Base-by-base conservation (phyloP, 192 early-diverging fungal species). In the Gonapodya sp. region DNA sequence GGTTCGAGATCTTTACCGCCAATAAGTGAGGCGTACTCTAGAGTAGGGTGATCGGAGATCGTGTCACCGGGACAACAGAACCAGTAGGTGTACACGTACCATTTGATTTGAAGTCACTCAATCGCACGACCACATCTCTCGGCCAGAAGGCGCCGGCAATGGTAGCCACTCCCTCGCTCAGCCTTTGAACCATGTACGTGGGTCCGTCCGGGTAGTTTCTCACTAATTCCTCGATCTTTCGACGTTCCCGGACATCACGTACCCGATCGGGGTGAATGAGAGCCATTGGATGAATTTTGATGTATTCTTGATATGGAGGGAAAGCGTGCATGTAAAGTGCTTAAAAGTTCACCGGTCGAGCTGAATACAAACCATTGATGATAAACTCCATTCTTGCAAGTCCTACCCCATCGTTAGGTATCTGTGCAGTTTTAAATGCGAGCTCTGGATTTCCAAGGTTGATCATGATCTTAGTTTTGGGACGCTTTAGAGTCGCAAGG, bases 61-160 rank as follows among this genome's bases (percentile, higher is more conserved):
- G 2, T 77, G 75, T 2, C 31, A 8, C 2, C 30, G 34, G 14
- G 30, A 77, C 2, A 16, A 34, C 31, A 34, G 31, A 34, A 16
- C 75, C 2, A 77, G 2, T 14, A 77, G 14, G 31, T 34, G 8
- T 2, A 34, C 14, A 77, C 75, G 8, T 8, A 77, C 75, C 75
- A 35, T 82, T 82, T 2, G 80, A 46, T 64, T 82, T 82, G 79
- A 82, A 82, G 73, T 82, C 82, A 8, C 33, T 36, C 81, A 82
- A 36, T 2, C 82, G 79, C n/a, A 82, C 80, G 46, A 82, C 36
- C n/a, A 82, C 82, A 8, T 79, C 80, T n/a, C 36, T 36, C 1
- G 82, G 82, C 30, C 81, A 82, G 32, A 82, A 82, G 24, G 82
- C 82, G 1, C 80, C 82, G 16, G 82, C 79, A 72, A 82, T 82